Percentiles rank a stretch among this genome's conserved stretches.
phyloP scores from a whole-genome alignment of 2,329 filamentous ascomycete species.

The Metarhizium anisopliae region DNA sequence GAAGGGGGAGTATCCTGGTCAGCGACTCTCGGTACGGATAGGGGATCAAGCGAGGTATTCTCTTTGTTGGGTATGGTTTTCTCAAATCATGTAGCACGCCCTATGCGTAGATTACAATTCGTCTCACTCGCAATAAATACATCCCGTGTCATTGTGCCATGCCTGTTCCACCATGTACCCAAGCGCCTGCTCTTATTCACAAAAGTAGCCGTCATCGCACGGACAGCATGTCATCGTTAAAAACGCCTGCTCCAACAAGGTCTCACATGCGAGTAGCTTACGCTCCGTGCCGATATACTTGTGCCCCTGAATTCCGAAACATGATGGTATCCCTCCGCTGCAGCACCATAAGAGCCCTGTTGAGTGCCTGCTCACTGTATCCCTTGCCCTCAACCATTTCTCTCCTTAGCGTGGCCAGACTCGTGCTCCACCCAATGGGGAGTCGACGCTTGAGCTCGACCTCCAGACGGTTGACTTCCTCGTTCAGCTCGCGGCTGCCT shows the following conservation, averaged over 20 bases:
- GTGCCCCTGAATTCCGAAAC: conserved; percentile 65
- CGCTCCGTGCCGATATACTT: conserved; percentile 66
- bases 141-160: neutral
- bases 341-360: conserved; percentile 75
- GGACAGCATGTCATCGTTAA: neutral
- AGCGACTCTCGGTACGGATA: no score
- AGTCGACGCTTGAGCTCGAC: conserved; percentile 78
- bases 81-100: neutral
- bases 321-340: conserved; percentile 81
- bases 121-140: neutral
- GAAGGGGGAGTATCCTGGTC: no score
- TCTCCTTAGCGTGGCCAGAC: conserved; percentile 70
- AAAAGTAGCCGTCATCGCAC: neutral
- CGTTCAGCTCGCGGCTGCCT: conserved; percentile 80
- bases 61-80: neutral
- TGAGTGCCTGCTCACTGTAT: conserved; percentile 79
- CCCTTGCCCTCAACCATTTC: conserved; percentile 91
- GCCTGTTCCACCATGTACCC: neutral
- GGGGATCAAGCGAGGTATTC: no score
- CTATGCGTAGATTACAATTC: neutral
- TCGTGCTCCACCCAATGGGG: conserved; percentile 93
- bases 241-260: neutral
- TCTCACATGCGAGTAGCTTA: conserved; percentile 22
- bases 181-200: neutral
- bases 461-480: conserved; percentile 80